A percentile compares a stretch with the other conserved stretches of the same genome.
phyloP scores from a whole-genome alignment of 139 green algal species.

The Tetradesmus obliquus region DNA sequence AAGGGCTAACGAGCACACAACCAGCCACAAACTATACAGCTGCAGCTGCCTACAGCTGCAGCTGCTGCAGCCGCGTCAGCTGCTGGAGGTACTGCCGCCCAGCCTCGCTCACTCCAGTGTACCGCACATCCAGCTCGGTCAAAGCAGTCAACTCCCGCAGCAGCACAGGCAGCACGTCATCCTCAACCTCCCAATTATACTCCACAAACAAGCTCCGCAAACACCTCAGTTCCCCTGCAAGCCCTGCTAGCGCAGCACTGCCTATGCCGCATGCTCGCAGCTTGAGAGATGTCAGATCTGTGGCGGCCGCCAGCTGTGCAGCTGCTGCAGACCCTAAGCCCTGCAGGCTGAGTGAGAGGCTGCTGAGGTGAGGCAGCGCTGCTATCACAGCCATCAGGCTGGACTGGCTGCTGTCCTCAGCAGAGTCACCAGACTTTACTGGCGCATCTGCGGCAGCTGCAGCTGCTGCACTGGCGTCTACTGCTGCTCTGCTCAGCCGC shows the following conservation, averaged over 20 bases:
- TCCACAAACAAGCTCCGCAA: constrained; percentile 22
- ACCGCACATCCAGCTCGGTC: neutral
- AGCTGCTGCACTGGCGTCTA: neutral
- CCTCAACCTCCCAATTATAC: constrained; percentile 8
- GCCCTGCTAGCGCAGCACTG: neutral
- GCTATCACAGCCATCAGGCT: neutral
- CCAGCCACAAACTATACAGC: neutral
- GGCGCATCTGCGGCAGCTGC: neutral
- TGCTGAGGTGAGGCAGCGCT: neutral
- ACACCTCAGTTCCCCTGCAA: neutral
- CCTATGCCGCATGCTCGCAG: neutral
- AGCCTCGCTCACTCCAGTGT: neutral
- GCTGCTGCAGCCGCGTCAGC: neutral
- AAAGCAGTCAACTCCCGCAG: neutral
- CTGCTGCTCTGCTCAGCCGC: neutral
- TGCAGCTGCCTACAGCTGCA: neutral
- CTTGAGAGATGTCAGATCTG: constrained; percentile 3
- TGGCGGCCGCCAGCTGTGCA: neutral
- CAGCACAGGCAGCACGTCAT: neutral
- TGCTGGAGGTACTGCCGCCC: neutral
- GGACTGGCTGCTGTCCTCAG: neutral
- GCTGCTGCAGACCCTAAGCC: constrained; percentile 26
- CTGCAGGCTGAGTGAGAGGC: neutral
- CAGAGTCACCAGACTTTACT: neutral
- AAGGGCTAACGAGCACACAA: too few relatives aligned